Percentiles rank a stretch among this genome's conserved stretches.
phyloP scores from a whole-genome alignment of 1,284 basidiomycete species.

The Apiotrichum montevideense region DNA sequence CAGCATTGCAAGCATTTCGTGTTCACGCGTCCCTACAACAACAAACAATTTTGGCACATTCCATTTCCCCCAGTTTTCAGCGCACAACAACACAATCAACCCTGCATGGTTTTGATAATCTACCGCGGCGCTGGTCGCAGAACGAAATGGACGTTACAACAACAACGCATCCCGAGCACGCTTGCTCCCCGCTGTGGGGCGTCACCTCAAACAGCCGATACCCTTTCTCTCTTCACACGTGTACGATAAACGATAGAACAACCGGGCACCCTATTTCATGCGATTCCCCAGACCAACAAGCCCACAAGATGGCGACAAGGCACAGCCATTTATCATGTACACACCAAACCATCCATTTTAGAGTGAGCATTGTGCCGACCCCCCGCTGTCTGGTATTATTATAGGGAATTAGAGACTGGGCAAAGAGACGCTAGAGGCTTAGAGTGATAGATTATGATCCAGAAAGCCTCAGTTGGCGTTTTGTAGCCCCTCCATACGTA shows the following conservation, averaged over 20 bases:
- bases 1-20: slow-evolving; percentile 20
- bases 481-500: slow-evolving; percentile 12
- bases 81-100: slow-evolving; percentile 10
- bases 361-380: slow-evolving; percentile 17
- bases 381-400: slow-evolving; percentile 16
- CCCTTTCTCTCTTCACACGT: slow-evolving; percentile 1
- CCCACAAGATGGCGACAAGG: slow-evolving; percentile 17
- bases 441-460: slow-evolving; percentile 13
- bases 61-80: slow-evolving; percentile 11
- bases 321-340: slow-evolving; percentile 11
- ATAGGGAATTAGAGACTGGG: slow-evolving; percentile 7
- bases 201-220: slow-evolving; percentile 8
- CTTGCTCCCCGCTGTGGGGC: slow-evolving; percentile 14
- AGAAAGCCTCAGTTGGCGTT: slow-evolving; percentile 18
- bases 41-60: slow-evolving; percentile 1
- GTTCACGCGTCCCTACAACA: slow-evolving; percentile 8
- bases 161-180: slow-evolving; percentile 10
- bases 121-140: slow-evolving; percentile 19
- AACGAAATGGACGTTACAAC: slow-evolving; percentile 19
- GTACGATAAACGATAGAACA: slow-evolving; percentile 13
- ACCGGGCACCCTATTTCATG: slow-evolving; percentile 15
- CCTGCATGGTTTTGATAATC: slow-evolving; percentile 9
- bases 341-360: not conserved
- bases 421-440: slow-evolving; percentile 20
- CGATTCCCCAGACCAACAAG: slow-evolving; percentile 12